Evolutionary conservation across 2,329 filamentous ascomycete genomes (phyloP), one percentile per base, ranked within the genome.

Genomic region (Hysterium pulicare): DNA sequence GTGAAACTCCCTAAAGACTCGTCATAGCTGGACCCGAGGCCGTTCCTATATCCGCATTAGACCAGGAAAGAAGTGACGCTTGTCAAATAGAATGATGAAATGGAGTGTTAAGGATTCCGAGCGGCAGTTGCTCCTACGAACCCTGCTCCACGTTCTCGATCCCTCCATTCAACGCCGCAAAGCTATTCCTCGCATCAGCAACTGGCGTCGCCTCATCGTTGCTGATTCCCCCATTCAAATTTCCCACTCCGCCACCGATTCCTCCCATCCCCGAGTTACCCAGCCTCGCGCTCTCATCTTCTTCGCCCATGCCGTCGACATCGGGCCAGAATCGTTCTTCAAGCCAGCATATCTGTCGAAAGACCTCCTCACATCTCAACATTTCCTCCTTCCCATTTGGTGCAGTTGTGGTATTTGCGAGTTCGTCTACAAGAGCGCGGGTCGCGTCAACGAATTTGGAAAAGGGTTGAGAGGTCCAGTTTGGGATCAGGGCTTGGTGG

Each of bases 391-490:
- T 69, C 37, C 72, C 72, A 38, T 73, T 72, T 24, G 69, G 68
- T 1, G 63, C 62, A 8, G 69, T 73, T 21, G 71, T 70, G 4
- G 66, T 67, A 47, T 74, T 74, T 20, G 72, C 72, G 10, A 74
- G 64, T 48, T 75, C 72, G 48, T 75, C 72, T 35, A 75, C 72
- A 20, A 75, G 69, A 2, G 66, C 61, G 32, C 70, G 64, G 42
- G 69, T 72, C 4, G 72, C 72, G 36, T 74, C 72, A 15, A 75
- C 71, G 45, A 75, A 75, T 45, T 74, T 74, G 51, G 56, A 61
- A 50, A 74, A 75, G 33, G 72, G 71, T 9, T 69, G 65, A 0
- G 72, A 74, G 1, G 71, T 74, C 72, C 72, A 75, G 49, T 75
- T 75, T 2, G 71, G 72, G 33, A 75, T 75, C 19, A 75, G 59